Evolutionary conservation across 768 basidiomycete genomes (phyloP), one percentile per base, ranked within the genome.

Genomic region (Cyclocybe aegerita): DNA sequence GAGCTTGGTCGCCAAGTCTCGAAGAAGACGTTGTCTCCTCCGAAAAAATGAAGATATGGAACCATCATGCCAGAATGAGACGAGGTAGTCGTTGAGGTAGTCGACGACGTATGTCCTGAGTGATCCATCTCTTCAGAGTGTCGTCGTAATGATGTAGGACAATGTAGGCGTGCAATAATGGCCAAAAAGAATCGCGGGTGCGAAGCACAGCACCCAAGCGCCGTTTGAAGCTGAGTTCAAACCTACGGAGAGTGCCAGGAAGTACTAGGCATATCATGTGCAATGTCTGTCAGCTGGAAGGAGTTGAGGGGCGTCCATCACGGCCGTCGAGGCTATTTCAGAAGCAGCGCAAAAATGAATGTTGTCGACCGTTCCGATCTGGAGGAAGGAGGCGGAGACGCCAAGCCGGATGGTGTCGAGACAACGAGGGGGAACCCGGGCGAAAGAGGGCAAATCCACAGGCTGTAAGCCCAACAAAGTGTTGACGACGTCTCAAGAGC

Each of bases 31-130:
- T 72, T 70, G 54, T 90, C 88, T 0, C 83, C 82, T 0, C 71
- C 69, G 15, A 77, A 75, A 56, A 90, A 86, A 63, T 91, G 90
- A 11, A 92, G 68, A 66, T 78, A 90, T 1, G 86, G 80, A 1
- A 71, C 74, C 87, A 88, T 90, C 73, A 64, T 72, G 33, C 55
- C 58, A 44, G 54, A 55, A 23, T 46, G 56, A 12, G 59, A 48
- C 10, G 60, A 43, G 11, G 64, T 39, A 39, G 57, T 7, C n/a
- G 53, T 49, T 7, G 43, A 12, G 37, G 52, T 44, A n/a, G 39
- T 40, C 54, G 43, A n/a, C 44, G 30, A 46, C 12, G 45, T 48
- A 36, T 48, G 43, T 31, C 33, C 34, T 23, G 23, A 39, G 42
- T 58, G 52, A 35, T 43, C 46, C 57, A 61, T 61, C 16, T 37